These are phyloP conservation scores for Syzygium aromaticum DNA, from an alignment of 345 rosid species.

Conservation along the genomic window DNA sequence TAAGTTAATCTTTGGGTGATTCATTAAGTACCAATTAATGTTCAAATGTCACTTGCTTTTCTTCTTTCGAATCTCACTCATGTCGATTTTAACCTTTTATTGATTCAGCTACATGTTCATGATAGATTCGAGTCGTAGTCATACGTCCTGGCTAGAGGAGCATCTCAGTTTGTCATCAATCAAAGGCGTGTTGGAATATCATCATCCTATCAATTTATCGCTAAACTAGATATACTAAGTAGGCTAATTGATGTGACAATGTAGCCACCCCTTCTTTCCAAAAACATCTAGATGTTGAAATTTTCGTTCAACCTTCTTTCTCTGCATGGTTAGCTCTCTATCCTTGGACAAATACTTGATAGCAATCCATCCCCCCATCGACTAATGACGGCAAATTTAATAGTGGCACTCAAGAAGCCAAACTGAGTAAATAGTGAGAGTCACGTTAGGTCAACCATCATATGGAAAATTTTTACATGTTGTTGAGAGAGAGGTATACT, in stretches of 20 bases:
- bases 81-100: not conserved
- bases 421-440: not conserved
- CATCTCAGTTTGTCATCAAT: not conserved
- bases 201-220: not conserved
- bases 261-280: not conserved
- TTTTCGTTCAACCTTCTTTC: not conserved
- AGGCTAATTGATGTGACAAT: not conserved
- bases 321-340: not conserved
- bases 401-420: not conserved
- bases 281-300: not conserved
- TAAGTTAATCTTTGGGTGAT: not conserved
- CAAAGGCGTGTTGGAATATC: not conserved
- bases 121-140: not conserved
- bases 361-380: not conserved
- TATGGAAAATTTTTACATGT: not conserved
- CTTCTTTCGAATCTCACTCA: not conserved
- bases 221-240: accelerated
- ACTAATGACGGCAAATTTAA: not conserved
- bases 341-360: not conserved
- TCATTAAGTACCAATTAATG: not conserved
- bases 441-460: not conserved
- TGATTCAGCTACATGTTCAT: not conserved
- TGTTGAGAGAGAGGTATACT: not conserved
- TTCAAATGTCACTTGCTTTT: not conserved
- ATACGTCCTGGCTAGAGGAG: not conserved